Percentiles rank a stretch among this genome's conserved stretches.
Evolutionary conservation across 164 flowering plant genomes (phyloP).

Genomic region (Magnolia officinalis): DNA sequence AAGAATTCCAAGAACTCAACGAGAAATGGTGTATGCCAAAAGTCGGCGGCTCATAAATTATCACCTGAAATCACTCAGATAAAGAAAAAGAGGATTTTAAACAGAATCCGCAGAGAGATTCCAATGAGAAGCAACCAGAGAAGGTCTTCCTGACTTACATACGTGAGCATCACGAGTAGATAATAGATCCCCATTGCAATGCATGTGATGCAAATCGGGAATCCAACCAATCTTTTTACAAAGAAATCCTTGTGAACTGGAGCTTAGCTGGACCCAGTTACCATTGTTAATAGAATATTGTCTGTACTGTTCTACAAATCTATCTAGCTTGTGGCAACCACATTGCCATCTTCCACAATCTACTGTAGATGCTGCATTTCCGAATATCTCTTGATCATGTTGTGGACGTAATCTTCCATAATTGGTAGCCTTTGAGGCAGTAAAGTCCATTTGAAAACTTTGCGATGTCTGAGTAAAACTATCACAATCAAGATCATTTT

Average conservation of each 20-base stretch:
- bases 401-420: conserved; percentile 1
- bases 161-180: conserved; percentile 70
- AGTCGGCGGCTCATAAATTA: conserved; percentile 67
- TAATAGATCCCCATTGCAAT: conserved; percentile 42
- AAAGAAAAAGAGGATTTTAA: conserved; percentile 1
- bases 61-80: conserved; percentile 44
- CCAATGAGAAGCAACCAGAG: conserved; percentile 10
- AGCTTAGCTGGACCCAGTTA: conserved; percentile 50
- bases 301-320: conserved; percentile 23
- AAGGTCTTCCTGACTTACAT: conserved; percentile 62
- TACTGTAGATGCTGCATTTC: not conserved
- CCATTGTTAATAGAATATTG: conserved; percentile 23
- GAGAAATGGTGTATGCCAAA: conserved; percentile 78
- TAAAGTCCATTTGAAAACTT: conserved; percentile 16
- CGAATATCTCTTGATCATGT: conserved; percentile 9
- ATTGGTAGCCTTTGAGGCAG: conserved; percentile 8
- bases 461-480: conserved; percentile 15
- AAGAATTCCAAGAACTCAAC: conserved; percentile 27
- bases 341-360: conserved; percentile 24
- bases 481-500: not conserved
- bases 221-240: conserved; percentile 30
- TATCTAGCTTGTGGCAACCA: conserved; percentile 36
- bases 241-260: conserved; percentile 19
- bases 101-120: not conserved
- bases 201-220: conserved; percentile 73